These are phyloP conservation scores for Coprinopsis sp. DNA, from an alignment of 768 basidiomycete species.

Conservation along the genomic window DNA sequence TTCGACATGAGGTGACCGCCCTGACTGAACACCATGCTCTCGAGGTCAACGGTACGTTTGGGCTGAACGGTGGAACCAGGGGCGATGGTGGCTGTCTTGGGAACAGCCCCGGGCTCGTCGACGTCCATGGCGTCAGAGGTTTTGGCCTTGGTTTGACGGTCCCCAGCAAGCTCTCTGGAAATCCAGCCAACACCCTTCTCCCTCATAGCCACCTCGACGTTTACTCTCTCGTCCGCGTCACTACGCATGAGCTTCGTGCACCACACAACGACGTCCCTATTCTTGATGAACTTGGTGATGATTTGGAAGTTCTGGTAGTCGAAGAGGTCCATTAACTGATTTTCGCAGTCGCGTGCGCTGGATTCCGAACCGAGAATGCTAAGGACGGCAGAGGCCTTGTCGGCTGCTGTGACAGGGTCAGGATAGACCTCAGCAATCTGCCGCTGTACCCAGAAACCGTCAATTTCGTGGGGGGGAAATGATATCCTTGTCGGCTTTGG, in stretches of 20 bases:
- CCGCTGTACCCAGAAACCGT: constrained; percentile 98
- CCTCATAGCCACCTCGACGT: constrained; percentile 96
- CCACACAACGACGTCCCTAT: constrained; percentile 96
- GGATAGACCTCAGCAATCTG: constrained; percentile 88
- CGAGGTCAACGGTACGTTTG: constrained; percentile 81
- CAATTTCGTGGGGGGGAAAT: constrained; percentile 89
- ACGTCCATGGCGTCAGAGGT: constrained; percentile 70
- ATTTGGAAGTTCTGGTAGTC: constrained; percentile 90
- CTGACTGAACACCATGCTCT: constrained; percentile 93
- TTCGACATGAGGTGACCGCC: constrained; percentile 98
- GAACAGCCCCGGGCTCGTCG: constrained; percentile 54
- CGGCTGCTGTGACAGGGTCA: constrained; percentile 90
- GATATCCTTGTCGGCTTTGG: constrained; percentile 66
- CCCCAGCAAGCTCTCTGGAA: constrained; percentile 79
- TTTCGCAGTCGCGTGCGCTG: constrained; percentile 14
- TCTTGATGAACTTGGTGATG: constrained; percentile 87
- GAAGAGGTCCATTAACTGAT: constrained; percentile 84
- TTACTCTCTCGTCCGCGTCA: constrained; percentile 82
- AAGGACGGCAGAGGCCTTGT: constrained; percentile 83
- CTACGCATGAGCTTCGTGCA: constrained; percentile 93
- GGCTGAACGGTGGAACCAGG: constrained; percentile 87
- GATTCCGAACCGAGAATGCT: constrained; percentile 22
- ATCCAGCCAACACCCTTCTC: constrained; percentile 98
- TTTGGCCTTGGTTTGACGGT: constrained; percentile 55
- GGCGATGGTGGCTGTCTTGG: constrained; percentile 81